Evolutionary conservation across 352 stramenopile species (phyloP), one percentile per base, ranked within the genome.

Genomic region (Phytopythium kandeliae): DNA sequence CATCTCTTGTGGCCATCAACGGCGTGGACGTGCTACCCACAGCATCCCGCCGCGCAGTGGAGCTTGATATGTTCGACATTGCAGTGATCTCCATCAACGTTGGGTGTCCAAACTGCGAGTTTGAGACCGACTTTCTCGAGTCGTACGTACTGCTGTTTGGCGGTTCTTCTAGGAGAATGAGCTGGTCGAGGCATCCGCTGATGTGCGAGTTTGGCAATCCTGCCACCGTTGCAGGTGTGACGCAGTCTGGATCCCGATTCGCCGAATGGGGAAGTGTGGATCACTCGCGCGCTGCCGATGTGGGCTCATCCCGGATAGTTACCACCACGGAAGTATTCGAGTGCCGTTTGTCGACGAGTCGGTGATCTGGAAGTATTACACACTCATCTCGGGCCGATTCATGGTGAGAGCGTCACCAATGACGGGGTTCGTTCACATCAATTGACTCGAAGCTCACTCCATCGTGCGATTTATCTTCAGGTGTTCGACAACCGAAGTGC

Each of bases 61-160:
- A 74, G 33, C 66, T 89, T 21, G 50, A 74, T 36, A 76, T 86
- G 63, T 80, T 89, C 54, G 75, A 87, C 21, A 87, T 85, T 49
- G 74, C 63, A 0, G 78, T 89, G 17, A 54, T 92, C 15, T 62
- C 52, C 1, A 54, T 89, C 22, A 85, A 76, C 33, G 71, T 92
- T 16, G 68, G 74, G 43, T 89, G 78, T 51, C 66, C 63, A 33
- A 70, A 71, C 13, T 89, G 78, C 47, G 78, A 89, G 33, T 92
- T 92, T 17, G 78, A 92, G 57, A 67, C 76, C 1, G 78, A 88
- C 25, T 92, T 89, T 55, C 55, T 92, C 1, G 81, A 92, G 55
- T 62, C 69, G 50, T 83, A 66, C 2, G 55, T 35, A 13, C 7
- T n/a, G n/a, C n/a, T n/a, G n/a, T n/a, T n/a, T n/a, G n/a, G n/a